phyloP scores from a whole-genome alignment of 2,329 filamentous ascomycete genomes.

The Pseudopithomyces chartarum region DNA sequence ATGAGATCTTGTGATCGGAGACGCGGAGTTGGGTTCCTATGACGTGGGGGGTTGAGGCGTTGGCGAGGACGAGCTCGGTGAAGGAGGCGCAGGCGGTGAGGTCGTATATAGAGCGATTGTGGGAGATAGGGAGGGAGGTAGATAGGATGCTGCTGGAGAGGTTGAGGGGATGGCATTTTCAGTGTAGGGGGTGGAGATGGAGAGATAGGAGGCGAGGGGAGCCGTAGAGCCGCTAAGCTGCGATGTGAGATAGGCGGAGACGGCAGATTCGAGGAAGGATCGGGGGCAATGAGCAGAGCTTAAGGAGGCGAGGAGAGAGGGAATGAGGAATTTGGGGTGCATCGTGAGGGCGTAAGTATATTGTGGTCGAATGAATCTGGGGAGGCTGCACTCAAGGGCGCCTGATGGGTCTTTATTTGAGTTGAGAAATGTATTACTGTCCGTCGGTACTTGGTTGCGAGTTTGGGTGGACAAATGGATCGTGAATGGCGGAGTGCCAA shows the following conservation, averaged over 20 bases:
- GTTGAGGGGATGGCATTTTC: constrained; percentile 28
- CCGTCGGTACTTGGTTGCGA: too few species aligned
- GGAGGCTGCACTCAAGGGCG: too few species aligned
- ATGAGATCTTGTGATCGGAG: constrained; percentile 30
- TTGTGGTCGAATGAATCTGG: too few species aligned
- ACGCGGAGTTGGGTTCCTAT: constrained; percentile 33
- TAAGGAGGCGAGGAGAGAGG: constrained; percentile 11
- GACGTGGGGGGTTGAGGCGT: constrained; percentile 24
- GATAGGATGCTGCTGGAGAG: constrained; percentile 22
- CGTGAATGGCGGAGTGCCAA: neutral
- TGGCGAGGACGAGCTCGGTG: constrained; percentile 31
- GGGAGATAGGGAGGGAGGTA: constrained; percentile 22
- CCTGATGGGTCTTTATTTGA: too few species aligned
- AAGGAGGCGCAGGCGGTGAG: constrained; percentile 27
- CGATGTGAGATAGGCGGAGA: constrained; percentile 21
- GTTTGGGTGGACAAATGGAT: neutral
- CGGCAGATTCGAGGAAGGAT: constrained; percentile 18
- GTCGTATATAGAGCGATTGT: constrained; percentile 28
- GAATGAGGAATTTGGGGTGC: neutral
- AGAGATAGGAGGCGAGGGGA: constrained; percentile 22
- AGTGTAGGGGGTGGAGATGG: constrained; percentile 33
- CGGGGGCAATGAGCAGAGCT: constrained; percentile 22
- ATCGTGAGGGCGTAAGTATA: neutral
- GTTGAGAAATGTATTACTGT: too few species aligned
- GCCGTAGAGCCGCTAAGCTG: constrained; percentile 20